Base-by-base conservation (phyloP, 2,329 filamentous ascomycete genomes). In the Hypocrella siamensis region DNA sequence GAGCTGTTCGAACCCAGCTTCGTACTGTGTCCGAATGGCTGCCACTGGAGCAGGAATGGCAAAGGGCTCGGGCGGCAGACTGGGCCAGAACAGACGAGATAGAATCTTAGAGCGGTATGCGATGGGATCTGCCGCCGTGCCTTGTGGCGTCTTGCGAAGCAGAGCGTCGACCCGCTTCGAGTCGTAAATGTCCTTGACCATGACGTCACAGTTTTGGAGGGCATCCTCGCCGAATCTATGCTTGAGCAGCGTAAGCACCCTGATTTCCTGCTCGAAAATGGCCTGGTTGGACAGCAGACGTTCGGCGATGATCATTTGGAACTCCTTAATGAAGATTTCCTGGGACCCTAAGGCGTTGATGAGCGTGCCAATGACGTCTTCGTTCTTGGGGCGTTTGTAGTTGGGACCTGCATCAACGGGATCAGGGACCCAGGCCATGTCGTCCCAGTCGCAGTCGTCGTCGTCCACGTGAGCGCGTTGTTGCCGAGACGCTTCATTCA, bases 201-300 rank as follows among this genome's bases (percentile, higher is more conserved):
- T 98, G 45, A 98, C 90, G 49, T 98, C 88, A 53, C 86, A 94
- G 30, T 82, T 81, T 50, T 96, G 90, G 28, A 98, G 61, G 12
- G 83, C 75, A 18, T 70, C 67, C 41, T 94, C 84, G 17, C 88
- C 88, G 35, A 94, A 86, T 7, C 86, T 75, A 38, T 82, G 68
- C 58, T 94, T 94, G 36, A 98, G 67, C 8, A 96, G 67, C 35
- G 88, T 76, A 5, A 96, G 66, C 4, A 94, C 80, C 34, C 80
- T 78, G 33, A 82, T 70, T 53, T 79, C 90, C 51, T 84, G 84
- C 37, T 79, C 69, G 43, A 85, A 92, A 17, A 70, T 64, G 14
- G 69, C 62, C 38, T 78, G 76, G 29, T 70, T 72, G 35, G 63
- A 71, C 5, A 80, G 56, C 3, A 98, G 59, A 29, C 86, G 76